Percentiles rank a stretch among this genome's conserved stretches.
Conservation (phyloP, 345 rosid species). For the Eucalyptus coolabah region DNA sequence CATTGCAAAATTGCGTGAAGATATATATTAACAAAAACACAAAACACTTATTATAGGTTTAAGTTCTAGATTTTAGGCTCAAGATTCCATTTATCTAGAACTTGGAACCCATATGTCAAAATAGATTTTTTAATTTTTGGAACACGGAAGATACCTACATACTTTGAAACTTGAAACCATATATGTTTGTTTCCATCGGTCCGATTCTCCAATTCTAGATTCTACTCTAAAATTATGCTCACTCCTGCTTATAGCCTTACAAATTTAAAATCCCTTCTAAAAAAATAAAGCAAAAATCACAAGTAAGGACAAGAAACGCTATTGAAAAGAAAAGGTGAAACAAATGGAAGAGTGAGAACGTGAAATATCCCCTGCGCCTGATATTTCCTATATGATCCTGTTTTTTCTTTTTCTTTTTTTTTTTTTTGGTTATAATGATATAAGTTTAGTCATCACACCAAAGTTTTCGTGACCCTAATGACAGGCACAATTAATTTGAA, state of each 20-base stretch:
- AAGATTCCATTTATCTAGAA: no score
- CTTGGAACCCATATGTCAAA: fast-evolving
- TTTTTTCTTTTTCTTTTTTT: fast-evolving
- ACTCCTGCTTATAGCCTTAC: neutral
- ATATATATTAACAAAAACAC: no score
- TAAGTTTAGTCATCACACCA: neutral
- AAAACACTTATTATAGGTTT: no score
- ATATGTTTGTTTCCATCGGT: no score
- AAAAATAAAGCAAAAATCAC: neutral
- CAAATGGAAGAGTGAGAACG: neutral
- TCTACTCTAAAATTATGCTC: no score
- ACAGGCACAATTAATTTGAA: neutral
- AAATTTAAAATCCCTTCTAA: neutral
- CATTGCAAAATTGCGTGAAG: fast-evolving
- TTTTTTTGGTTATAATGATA: neutral
- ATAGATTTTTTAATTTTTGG: no score
- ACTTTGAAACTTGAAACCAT: no score
- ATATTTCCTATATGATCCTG: neutral
- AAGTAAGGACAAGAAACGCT: neutral
- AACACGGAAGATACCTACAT: fast-evolving
- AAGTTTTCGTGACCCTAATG: neutral
- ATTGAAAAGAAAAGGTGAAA: neutral
- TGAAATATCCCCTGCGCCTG: neutral
- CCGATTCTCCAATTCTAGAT: no score
- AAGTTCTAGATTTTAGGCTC: no score